Base-by-base conservation (phyloP, 768 basidiomycete genomes). In the Calocybe indica region DNA sequence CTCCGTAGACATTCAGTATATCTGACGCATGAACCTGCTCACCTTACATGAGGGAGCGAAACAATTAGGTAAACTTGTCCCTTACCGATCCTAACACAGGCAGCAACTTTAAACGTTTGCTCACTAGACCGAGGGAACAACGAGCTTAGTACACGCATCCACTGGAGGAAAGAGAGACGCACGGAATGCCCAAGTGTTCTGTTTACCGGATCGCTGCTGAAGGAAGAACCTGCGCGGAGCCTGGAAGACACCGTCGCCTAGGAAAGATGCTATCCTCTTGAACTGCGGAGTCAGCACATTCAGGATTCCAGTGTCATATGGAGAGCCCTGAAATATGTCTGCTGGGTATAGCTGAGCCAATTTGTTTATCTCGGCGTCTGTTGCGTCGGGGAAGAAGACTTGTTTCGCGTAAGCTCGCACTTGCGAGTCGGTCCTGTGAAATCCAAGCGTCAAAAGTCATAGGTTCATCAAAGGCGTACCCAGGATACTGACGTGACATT, bases 201-300 rank as follows among this genome's bases (percentile, higher is more conserved):
- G 72, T 47, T 67, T 68, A 1, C 65, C 65, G 0, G 72, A 63
- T 5, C 57, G 55, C 11, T 64, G 50, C 39, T 74, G 56, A 28
- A 80, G 55, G 52, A 82, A 73, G 54, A 73, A 71, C 11, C 75
- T 63, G 14, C 78, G 65, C 11, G 78, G 76, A 0, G 67, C 77
- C 31, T 78, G 74, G 58, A 80, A 79, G 1, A 70, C 64, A 6
- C 56, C 58, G 43, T 82, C 80, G 0, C 78, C 79, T 43, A 67
- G 68, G 46, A 80, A 62, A 0, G 78, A 67, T 1, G 78, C 72
- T 5, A 79, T 46, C 5, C 77, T 63, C 56, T 80, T 81, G 60
- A 67, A 80, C 48, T 81, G 69, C 0, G 74, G 68, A 1, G 70
- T 68, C 3, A 73, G 53, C 0, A 65, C 65, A 40, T 79, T 72